Evolutionary conservation across 129 eudicot genomes (phyloP), one percentile per base, ranked within the genome.

Genomic region (Ambrosia trifida): DNA sequence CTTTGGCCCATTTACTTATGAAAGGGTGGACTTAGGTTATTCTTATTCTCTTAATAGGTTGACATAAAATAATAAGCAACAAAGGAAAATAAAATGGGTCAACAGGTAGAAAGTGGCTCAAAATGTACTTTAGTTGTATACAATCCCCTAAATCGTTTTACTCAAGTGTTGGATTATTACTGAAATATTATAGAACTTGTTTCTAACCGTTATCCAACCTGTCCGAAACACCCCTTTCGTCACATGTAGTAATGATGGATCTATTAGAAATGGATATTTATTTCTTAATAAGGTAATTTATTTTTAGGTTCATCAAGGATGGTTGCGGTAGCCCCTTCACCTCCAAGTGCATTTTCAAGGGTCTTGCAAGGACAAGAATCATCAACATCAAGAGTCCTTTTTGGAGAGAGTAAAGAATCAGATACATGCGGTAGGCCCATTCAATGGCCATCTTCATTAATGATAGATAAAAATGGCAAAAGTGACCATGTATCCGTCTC

Each of bases 321-420:
- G 32, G 43, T 66, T 53, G 66, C 82, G 13, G 80, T 72, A 59
- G 98, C 85, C 81, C 98, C 88, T 80, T 85, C 82, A 63, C 94
- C 87, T 61, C 72, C 88, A 35, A 75, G 72, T 83, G 91, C 94
- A 68, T 84, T 90, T 53, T 80, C 83, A 57, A 87, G 86, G 58
- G 75, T 86, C 83, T 82, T 85, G 89, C 96, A 95, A 87, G 94
- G 92, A 83, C 99, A 90, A 30, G 76, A 66, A 73, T 81, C 85
- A 35, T 76, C 89, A 35, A 70, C 86, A 70, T 73, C 86, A 82
- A 72, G 86, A 80, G 79, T 81, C 68, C 73, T 82, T 72, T 84
- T 89, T 72, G 82, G 75, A 0, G 95, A 89, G 67, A 86, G 79
- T 74, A 83, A 89, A 20, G 96, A 85, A 59, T 85, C 88, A 31